Evolutionary conservation across 2,329 filamentous ascomycete genomes (phyloP).

Genomic region (Paecilomyces niveus): DNA sequence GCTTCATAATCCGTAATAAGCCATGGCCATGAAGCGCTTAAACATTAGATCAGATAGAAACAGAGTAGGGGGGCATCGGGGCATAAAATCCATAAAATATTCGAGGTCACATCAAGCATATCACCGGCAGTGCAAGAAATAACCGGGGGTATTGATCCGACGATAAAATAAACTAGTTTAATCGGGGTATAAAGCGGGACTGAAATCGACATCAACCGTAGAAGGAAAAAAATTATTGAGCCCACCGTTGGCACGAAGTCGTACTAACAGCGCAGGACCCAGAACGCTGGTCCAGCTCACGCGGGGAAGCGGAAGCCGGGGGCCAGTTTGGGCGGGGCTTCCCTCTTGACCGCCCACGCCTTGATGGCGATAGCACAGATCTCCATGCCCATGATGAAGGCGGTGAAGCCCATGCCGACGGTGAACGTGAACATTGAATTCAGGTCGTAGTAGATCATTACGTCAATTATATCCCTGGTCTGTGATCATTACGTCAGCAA

Average conservation of each 20-base stretch:
- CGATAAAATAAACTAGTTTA: conserved; percentile 8
- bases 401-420: conserved; percentile 74
- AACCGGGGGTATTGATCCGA: conserved; percentile 17
- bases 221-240: conserved; percentile 7
- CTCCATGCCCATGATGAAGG: conserved; percentile 78
- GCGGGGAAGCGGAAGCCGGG: conserved; percentile 21
- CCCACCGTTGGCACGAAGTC: background rate
- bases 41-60: conserved; percentile 4
- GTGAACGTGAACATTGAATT: conserved; percentile 95
- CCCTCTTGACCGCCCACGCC: conserved; percentile 64
- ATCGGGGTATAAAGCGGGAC: conserved; percentile 11
- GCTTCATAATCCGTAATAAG: background rate
- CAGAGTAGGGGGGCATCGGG: conserved; percentile 2
- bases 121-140: conserved; percentile 9
- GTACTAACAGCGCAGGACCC: too few relatives aligned
- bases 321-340: conserved; percentile 23
- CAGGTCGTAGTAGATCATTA: conserved; percentile 69
- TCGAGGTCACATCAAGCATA: conserved; percentile 4
- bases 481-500: conserved; percentile 27
- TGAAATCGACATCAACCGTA: conserved; percentile 5
- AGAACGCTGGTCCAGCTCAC: background rate
- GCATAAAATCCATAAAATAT: conserved; percentile 9
- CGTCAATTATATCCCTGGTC: conserved; percentile 67
- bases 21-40: background rate
- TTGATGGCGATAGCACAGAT: conserved; percentile 74